A percentile compares a stretch with the other conserved stretches of the same genome.
phyloP scores from a whole-genome alignment of 2,329 filamentous ascomycete species.

The Fusarium xylarioides region DNA sequence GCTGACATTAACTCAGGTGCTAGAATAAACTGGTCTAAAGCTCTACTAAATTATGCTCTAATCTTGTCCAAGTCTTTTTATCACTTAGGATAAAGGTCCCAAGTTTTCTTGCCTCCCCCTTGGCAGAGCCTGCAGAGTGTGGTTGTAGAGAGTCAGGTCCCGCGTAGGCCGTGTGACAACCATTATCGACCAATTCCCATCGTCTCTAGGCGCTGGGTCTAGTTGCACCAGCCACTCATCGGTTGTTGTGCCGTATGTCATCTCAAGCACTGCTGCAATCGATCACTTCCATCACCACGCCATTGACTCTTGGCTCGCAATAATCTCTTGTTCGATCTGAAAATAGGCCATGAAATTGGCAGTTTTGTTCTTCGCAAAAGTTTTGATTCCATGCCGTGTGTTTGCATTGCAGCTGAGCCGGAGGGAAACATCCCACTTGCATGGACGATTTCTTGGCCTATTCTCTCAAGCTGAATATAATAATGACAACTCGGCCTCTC shows the following conservation, averaged over 20 bases:
- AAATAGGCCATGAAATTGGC: constrained; percentile 15
- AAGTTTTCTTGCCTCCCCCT: neutral
- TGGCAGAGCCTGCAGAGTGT: constrained; percentile 15
- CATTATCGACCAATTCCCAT: constrained; percentile 32
- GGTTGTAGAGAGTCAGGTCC: constrained; percentile 23
- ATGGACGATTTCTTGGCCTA: constrained; percentile 20
- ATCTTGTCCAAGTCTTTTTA: neutral
- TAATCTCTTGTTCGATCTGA: constrained; percentile 9
- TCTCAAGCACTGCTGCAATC: constrained; percentile 35
- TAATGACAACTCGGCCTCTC: constrained; percentile 4
- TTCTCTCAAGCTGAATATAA: constrained; percentile 11
- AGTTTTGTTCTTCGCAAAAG: constrained; percentile 1
- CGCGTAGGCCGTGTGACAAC: constrained; percentile 22
- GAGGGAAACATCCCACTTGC: constrained; percentile 34
- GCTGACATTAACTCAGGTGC: neutral
- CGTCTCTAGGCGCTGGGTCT: constrained; percentile 41
- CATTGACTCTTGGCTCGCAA: constrained; percentile 36
- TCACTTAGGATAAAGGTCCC: neutral
- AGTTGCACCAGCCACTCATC: constrained; percentile 34
- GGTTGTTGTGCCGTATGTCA: constrained; percentile 18
- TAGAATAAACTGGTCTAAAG: neutral
- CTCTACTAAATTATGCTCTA: neutral
- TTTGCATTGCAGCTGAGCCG: constrained; percentile 2
- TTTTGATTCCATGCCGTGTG: constrained; percentile 16
- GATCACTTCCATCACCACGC: constrained; percentile 37